Evolutionary conservation across 306 rosid species (phyloP), one percentile per base, ranked within the genome.

Genomic region (Mimosa bimucronata): DNA sequence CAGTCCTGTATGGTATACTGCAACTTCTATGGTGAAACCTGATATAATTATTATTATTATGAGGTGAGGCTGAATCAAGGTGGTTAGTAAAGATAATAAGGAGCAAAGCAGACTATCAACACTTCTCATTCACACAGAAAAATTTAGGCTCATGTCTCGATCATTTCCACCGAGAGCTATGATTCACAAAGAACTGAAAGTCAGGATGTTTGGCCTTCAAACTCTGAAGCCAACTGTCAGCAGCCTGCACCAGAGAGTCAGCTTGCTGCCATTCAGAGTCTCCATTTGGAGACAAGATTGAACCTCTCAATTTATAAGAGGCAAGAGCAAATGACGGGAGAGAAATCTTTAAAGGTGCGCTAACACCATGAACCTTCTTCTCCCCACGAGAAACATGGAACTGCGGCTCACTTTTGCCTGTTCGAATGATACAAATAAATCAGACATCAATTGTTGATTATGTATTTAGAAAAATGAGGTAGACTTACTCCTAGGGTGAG

Each of bases 301-400:
- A 87, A 55, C 89, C 88, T 69, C 74, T 86, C 81, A 86, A 71
- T 87, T 91, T 91, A 53, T 86, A 89, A 62, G 88, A 79, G 50
- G 93, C 90, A 55, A 91, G 88, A 73, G 77, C 91, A 77, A 91
- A 91, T 71, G 79, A 42, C 10, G 89, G 88, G 74, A 91, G 65
- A 73, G 88, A 68, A 15, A 83, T 74, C 58, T 81, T 83, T 44
- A 53, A 40, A 12, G 55, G 25, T 3, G n/a, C 29, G 23, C 60
- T 79, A 9, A 66, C 74, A 26, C 81, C 83, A 48, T 75, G 55
- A 25, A 78, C 73, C 80, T 79, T 83, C 79, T 77, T 83, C 79
- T 77, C 76, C 78, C 86, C 82, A 62, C 81, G 66, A 64, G 88
- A 83, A 86, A 79, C 67, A 81, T 61, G 82, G 23, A 70, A 65